Percentiles rank a stretch among this genome's conserved stretches.
These are phyloP conservation scores for Astrephomene gubernaculifera DNA, from an alignment of 139 green algal genomes.

Conservation along the genomic window DNA sequence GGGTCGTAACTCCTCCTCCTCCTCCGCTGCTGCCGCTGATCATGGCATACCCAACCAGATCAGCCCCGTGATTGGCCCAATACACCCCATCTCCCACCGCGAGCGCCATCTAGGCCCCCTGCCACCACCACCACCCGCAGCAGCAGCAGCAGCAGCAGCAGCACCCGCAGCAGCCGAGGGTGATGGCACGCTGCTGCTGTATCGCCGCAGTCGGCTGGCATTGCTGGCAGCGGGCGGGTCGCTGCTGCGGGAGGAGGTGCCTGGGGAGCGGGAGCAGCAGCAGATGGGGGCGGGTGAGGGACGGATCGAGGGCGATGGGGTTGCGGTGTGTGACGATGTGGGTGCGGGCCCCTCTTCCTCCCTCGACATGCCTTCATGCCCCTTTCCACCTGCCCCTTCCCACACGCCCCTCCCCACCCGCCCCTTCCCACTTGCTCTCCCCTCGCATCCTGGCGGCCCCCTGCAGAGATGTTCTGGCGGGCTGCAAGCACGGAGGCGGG, in stretches of 20 bases:
- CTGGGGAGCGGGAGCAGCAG: not conserved
- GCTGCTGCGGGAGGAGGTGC: not conserved
- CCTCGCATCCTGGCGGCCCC: not conserved
- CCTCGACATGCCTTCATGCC: no score
- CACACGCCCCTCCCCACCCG: no score
- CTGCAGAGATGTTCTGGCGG: slow-evolving; percentile 7
- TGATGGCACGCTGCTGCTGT: slow-evolving; percentile 12
- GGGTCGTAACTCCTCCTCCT: not conserved
- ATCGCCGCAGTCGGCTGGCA: not conserved
- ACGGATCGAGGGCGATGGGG: not conserved
- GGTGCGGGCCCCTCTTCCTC: no score
- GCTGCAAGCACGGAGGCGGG: not conserved
- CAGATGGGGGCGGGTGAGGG: not conserved
- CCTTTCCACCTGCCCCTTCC: no score
- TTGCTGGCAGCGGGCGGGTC: not conserved
- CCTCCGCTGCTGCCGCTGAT: not conserved
- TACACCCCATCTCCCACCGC: no score
- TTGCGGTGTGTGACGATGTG: not conserved
- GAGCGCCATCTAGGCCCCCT: no score
- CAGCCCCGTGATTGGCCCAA: no score
- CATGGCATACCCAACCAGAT: no score
- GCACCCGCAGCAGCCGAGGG: not conserved
- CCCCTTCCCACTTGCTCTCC: not conserved
- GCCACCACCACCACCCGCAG: no score
- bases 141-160: no score